phyloP scores from a whole-genome alignment of 495 filamentous ascomycete genomes.

The Viridothelium virens region DNA sequence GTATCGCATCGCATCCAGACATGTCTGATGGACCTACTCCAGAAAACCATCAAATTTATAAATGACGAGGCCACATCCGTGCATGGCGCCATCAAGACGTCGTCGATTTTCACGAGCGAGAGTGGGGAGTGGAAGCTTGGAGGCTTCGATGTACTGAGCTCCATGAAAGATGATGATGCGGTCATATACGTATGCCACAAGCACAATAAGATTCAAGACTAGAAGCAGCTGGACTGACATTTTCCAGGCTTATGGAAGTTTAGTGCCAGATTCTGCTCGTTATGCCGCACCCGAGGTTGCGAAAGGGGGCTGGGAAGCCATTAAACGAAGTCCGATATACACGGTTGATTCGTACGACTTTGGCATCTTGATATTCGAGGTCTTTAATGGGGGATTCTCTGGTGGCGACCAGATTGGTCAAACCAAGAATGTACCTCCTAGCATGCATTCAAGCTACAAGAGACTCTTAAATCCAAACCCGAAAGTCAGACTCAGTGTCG shows the following conservation, averaged over 20 bases:
- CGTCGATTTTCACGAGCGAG: constrained; percentile 83
- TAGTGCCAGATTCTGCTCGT: constrained; percentile 71
- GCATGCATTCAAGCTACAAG: constrained; percentile 83
- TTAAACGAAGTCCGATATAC: constrained; percentile 72
- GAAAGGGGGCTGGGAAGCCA: constrained; percentile 77
- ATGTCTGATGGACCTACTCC: constrained; percentile 12
- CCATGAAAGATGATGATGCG: constrained; percentile 88
- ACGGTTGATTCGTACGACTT: constrained; percentile 83
- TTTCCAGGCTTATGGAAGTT: constrained; percentile 67
- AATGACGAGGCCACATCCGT: constrained; percentile 87
- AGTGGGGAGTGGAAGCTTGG: constrained; percentile 97
- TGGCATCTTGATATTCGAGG: constrained; percentile 76
- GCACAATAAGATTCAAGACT: background rate
- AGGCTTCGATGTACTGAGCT: constrained; percentile 88
- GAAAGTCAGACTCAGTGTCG: constrained; percentile 73
- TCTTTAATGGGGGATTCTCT: constrained; percentile 74
- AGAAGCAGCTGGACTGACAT: constrained; percentile 15
- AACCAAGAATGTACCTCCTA: constrained; percentile 77
- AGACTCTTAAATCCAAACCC: constrained; percentile 80
- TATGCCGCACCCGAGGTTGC: constrained; percentile 81
- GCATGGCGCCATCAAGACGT: constrained; percentile 74
- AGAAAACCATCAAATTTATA: constrained; percentile 91
- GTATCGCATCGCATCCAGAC: background rate
- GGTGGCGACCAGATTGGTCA: constrained; percentile 69
- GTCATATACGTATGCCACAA: constrained; percentile 67